Evolutionary conservation across 768 basidiomycete genomes (phyloP), one percentile per base, ranked within the genome.

Genomic region (Asterophora parasitica): DNA sequence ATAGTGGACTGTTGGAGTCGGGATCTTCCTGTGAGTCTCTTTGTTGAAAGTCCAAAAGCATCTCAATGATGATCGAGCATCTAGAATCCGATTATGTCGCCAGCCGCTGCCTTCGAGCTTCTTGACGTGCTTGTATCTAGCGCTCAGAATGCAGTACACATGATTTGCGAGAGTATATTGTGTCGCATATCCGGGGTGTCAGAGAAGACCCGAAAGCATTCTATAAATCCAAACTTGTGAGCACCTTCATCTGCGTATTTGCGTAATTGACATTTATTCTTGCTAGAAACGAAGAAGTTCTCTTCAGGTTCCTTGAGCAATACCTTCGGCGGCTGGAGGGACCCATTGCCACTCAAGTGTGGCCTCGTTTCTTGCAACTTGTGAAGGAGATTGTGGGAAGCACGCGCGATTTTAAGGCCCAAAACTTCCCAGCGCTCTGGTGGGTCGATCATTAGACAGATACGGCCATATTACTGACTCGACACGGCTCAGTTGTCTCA

Each of bases 271-370:
- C 45, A 17, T 57, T 19, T 37, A 12, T 52, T n/a, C 38, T 28
- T 39, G 55, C 26, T 49, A 94, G 92, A 49, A 76, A 79, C 31
- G 90, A 92, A 50, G 65, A 68, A 3, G 73, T 75, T 12, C 59
- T 92, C n/a, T 92, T 91, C 73, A 79, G 75, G 26, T 98, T 97
- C 62, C 70, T 98, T 38, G 92, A 97, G 60, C 81, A 82, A 46
- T 98, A 98, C 60, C 63, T 97, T 23, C 69, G 68, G 13, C 79
- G 84, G 8, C 65, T 98, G 34, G 96, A 98, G 64, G 91, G 92
- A 0, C 91, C 96, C 0, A 70, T 96, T 30, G 94, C 91, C 3
- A 74, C 93, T 9, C 96, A 98, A 67, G 88, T 97, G 15, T 98
- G 95, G 95, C 65, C 70, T 35, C 78, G 89, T 15, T 85, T 84